Evolutionary conservation across 2,329 filamentous ascomycete species (phyloP), one percentile per base, ranked within the genome.

Genomic region (Biscogniauxia sp.): DNA sequence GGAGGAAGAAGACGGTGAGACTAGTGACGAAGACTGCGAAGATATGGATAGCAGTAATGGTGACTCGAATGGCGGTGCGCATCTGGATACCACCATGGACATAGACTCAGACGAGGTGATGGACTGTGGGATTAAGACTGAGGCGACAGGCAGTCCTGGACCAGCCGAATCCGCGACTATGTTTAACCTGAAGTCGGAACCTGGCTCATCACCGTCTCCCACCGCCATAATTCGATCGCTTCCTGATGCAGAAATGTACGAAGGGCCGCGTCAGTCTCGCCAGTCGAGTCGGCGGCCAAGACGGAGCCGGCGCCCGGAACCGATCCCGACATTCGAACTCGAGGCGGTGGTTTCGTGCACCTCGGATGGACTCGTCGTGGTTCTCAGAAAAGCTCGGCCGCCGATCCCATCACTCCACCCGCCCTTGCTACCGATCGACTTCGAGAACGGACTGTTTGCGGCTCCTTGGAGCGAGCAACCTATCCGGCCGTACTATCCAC

Each of bases 271-370:
- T 53, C 61, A 57, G 6, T 53, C 52, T 20, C 61, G 59, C n/a
- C 64, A 58, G 55, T 9, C 59, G 11, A 59, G 56, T 28, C 49
- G 25, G 20, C 54, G 26, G 20, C 61, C 45, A 15, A 58, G 56
- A 50, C 63, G 65, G 50, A 58, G 54, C 20, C 65, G 70, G 15
- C 67, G 64, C 41, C 68, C 71, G 15, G 71, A 73, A 26, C 67
- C 68, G 0, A 71, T 78, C 6, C 75, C 75, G 2, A 80, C 82
- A 1, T 80, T 92, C 56, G 91, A 96, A 75, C 79, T 96, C 3
- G 92, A 96, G 76, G 92, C 92, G 1, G 91, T 96, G n/a, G 88
- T 96, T 5, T 96, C 92, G 0, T 96, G 92, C 75, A 92, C 92
- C 1, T 96, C 92, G 0, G 92, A 96, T 73, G 92, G 92, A 0